Conservation (phyloP, 345 rosid genomes). For the Eucalyptus coolabah region DNA sequence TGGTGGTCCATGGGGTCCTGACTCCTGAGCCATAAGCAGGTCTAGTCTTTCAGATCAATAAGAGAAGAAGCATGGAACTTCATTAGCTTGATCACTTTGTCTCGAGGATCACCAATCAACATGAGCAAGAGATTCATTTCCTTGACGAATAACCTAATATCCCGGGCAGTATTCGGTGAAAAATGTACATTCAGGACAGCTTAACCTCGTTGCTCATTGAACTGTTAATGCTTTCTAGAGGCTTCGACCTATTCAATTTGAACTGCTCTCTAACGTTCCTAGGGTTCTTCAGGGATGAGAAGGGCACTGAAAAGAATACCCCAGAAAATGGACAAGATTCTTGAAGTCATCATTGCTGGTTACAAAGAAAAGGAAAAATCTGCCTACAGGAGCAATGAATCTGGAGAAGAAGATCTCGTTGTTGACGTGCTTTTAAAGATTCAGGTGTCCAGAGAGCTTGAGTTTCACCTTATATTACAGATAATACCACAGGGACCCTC, state of each 20-base stretch:
- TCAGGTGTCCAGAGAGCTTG: neutral
- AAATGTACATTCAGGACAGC: neutral
- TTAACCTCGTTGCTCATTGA: neutral
- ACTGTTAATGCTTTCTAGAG: neutral
- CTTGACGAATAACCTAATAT: neutral
- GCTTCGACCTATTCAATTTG: neutral
- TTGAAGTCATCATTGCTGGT: neutral
- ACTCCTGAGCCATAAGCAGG: neutral
- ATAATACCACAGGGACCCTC: neutral
- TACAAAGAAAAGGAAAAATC: neutral
- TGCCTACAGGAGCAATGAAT: neutral
- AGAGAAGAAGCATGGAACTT: neutral
- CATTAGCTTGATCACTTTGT: neutral
- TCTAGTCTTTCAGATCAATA: neutral
- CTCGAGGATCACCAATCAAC: neutral
- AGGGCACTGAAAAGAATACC: neutral
- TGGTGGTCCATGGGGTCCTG: neutral
- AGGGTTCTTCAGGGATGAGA: neutral
- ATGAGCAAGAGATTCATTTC: neutral
- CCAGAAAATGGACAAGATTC: neutral
- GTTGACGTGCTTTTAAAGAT: conserved; percentile 3
- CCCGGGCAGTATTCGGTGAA: neutral
- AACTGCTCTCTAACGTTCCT: conserved; percentile 1
- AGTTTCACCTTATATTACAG: neutral
- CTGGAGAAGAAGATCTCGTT: neutral